Percentiles rank a stretch among this genome's conserved stretches.
These are phyloP conservation scores for Beauveria rudraprayagi DNA, from an alignment of 2,329 filamentous ascomycete species.

Conservation along the genomic window DNA sequence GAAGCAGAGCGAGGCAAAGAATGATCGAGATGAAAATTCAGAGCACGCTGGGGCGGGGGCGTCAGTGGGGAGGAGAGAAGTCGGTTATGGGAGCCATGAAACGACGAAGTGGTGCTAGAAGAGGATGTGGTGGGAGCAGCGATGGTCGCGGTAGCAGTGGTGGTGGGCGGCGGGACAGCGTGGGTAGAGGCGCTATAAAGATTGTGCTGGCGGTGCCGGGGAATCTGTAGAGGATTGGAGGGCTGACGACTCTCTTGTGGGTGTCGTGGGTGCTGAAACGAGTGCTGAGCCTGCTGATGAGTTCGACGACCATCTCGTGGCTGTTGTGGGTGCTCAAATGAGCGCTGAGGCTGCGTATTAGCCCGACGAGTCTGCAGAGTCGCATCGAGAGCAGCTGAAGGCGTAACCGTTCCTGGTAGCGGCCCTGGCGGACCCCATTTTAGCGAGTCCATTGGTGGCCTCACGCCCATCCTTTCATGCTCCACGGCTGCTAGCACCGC, in stretches of 20 bases:
- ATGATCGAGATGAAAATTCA: conserved; percentile 47
- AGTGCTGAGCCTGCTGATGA: background rate
- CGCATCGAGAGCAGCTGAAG: conserved; percentile 4
- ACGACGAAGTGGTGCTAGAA: conserved; percentile 3
- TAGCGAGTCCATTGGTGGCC: conserved; percentile 17
- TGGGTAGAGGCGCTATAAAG: background rate
- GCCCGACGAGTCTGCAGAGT: background rate
- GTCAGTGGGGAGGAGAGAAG: conserved; percentile 47
- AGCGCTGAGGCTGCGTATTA: background rate
- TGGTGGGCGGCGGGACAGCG: background rate
- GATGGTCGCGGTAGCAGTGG: background rate
- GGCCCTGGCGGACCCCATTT: conserved; percentile 12
- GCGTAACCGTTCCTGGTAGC: background rate
- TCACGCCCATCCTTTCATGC: conserved; percentile 17
- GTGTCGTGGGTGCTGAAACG: background rate
- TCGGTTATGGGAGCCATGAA: conserved; percentile 26
- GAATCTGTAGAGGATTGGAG: background rate
- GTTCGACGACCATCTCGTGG: background rate
- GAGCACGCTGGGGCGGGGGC: conserved; percentile 42
- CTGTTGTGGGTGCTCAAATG: background rate
- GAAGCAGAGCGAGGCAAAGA: conserved; percentile 17
- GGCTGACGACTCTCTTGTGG: background rate
- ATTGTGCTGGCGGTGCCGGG: background rate
- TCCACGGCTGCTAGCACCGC: conserved; percentile 21
- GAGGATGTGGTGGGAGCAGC: conserved; percentile 9